Percentiles rank a stretch among this genome's conserved stretches.
Evolutionary conservation across 129 eudicot species (phyloP).

Genomic region (Gnaphalium uliginosum): DNA sequence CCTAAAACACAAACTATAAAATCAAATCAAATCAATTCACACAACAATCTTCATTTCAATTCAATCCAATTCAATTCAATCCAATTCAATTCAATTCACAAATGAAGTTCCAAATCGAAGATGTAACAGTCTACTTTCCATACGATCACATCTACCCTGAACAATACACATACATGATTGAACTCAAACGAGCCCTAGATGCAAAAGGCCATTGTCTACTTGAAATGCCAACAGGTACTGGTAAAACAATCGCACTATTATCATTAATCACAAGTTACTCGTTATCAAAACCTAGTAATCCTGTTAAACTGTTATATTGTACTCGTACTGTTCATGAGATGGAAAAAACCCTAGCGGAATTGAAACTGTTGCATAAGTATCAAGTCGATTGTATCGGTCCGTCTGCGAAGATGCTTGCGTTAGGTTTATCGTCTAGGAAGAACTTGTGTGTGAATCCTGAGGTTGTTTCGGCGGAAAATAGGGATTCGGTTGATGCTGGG

Average conservation of each 20-base stretch:
- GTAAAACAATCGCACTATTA: slow-evolving; percentile 88
- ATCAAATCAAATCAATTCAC: neutral
- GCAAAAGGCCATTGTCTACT: slow-evolving; percentile 91
- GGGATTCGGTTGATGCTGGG: slow-evolving; percentile 95
- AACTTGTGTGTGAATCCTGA: slow-evolving; percentile 72
- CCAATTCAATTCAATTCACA: neutral
- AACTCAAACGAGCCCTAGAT: slow-evolving; percentile 92
- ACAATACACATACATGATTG: slow-evolving; percentile 84
- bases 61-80: no score
- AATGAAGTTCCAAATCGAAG: slow-evolving; percentile 93
- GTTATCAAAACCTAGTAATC: slow-evolving; percentile 75
- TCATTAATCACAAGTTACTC: slow-evolving; percentile 86
- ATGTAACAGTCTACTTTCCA: slow-evolving; percentile 92
- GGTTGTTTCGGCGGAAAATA: slow-evolving; percentile 80
- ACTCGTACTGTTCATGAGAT: slow-evolving; percentile 99
- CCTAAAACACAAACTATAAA: neutral
- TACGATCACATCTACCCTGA: slow-evolving; percentile 96
- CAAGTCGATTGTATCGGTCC: slow-evolving; percentile 69
- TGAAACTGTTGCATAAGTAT: slow-evolving; percentile 57
- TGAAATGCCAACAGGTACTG: slow-evolving; percentile 99
- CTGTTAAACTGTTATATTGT: slow-evolving; percentile 74
- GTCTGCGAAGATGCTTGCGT: slow-evolving; percentile 63
- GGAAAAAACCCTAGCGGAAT: slow-evolving; percentile 96
- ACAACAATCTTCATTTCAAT: slow-evolving; percentile 29
- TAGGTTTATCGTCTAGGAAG: slow-evolving; percentile 90